Evolutionary conservation across 768 basidiomycete genomes (phyloP).

Genomic region (Auricularia sp.): DNA sequence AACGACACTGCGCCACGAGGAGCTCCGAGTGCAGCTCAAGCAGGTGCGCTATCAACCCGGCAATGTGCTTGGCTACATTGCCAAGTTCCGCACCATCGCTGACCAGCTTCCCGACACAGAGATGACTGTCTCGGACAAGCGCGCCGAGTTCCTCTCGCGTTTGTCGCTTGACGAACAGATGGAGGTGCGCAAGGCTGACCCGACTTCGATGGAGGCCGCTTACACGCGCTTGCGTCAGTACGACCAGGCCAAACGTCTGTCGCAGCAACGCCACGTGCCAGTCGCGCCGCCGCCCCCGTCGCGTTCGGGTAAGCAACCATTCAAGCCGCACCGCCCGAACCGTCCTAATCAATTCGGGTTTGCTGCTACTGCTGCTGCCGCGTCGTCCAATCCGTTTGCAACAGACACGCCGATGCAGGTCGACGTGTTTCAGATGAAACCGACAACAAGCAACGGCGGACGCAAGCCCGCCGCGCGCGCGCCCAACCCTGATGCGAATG

Average conservation of each 20-base stretch:
- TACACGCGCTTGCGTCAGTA: background rate
- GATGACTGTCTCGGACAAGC: background rate
- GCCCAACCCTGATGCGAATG: background rate
- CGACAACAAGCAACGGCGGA: background rate
- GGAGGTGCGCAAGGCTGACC: background rate
- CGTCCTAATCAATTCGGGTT: background rate
- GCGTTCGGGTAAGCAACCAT: no score
- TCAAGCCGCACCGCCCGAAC: no score
- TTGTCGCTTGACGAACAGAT: background rate
- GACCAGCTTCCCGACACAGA: background rate
- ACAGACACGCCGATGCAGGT: background rate
- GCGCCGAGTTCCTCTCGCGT: background rate
- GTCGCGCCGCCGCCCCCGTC: background rate
- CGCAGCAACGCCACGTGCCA: background rate
- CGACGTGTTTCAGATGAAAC: background rate
- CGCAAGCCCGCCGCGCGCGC: background rate
- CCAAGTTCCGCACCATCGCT: background rate
- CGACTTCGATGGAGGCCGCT: background rate
- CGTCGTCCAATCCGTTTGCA: background rate
- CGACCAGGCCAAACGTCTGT: background rate
- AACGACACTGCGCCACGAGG: background rate
- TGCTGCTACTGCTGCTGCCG: background rate
- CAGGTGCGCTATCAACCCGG: background rate
- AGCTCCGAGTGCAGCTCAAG: background rate
- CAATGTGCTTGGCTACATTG: background rate